A percentile compares a stretch with the other conserved stretches of the same genome.
These are phyloP conservation scores for Pterula multifida DNA, from an alignment of 1,284 basidiomycete genomes.

Conservation along the genomic window DNA sequence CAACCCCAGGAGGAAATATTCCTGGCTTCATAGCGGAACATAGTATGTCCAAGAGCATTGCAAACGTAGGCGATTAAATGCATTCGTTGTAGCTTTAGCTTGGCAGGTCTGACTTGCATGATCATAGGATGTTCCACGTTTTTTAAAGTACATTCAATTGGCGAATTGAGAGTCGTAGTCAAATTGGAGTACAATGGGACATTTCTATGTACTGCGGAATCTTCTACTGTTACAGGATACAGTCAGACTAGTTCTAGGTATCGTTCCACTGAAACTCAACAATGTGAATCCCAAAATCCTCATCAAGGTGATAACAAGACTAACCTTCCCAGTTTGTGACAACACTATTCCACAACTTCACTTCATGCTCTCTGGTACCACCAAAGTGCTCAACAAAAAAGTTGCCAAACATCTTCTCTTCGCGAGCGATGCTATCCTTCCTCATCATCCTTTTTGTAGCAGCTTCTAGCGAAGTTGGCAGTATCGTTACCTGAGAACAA, in stretches of 20 bases:
- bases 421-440: conserved; percentile 69
- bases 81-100: conserved; percentile 2
- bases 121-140: conserved; percentile 55
- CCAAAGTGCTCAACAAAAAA: conserved; percentile 90
- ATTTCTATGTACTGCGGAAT: too few species aligned
- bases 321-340: conserved; percentile 92
- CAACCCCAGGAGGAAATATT: conserved; percentile 56
- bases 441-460: conserved; percentile 77
- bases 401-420: conserved; percentile 64
- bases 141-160: conserved; percentile 14
- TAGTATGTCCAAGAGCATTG: conserved; percentile 47
- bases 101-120: background rate
- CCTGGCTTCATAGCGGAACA: conserved; percentile 50
- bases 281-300: conserved; percentile 4
- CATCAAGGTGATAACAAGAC: conserved; percentile 13
- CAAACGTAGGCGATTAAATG: conserved; percentile 31
- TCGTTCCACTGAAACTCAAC: conserved; percentile 51
- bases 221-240: conserved; percentile 6
- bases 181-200: background rate
- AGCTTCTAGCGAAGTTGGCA: conserved; percentile 67
- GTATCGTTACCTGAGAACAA: conserved; percentile 43
- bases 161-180: background rate
- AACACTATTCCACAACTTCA: conserved; percentile 76
- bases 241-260: conserved; percentile 70
- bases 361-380: conserved; percentile 85